phyloP scores from a whole-genome alignment of 495 filamentous ascomycete species.

The Hypoxylon crocopeplum region DNA sequence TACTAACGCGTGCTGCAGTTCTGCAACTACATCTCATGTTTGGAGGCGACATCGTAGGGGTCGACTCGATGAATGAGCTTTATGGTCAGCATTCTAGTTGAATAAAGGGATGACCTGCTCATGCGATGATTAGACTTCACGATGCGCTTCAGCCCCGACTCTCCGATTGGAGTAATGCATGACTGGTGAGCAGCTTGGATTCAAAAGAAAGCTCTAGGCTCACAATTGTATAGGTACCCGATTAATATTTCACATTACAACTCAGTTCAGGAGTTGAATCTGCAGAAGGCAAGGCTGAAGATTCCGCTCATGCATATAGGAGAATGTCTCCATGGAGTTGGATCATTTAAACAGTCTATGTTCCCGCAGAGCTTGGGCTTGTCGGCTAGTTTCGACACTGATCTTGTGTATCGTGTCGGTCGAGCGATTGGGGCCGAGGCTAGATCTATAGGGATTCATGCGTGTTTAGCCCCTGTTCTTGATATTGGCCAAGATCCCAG shows the following conservation, averaged over 20 bases:
- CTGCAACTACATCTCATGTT: conserved; percentile 55
- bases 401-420: conserved; percentile 46
- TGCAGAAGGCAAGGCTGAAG: conserved; percentile 41
- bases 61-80: conserved; percentile 48
- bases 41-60: conserved; percentile 50
- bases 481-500: conserved; percentile 51
- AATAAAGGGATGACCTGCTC: conserved; percentile 1
- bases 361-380: conserved; percentile 49
- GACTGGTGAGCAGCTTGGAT: conserved; percentile 28
- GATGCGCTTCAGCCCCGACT: conserved; percentile 43
- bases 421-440: conserved; percentile 49
- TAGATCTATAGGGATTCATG: conserved; percentile 49
- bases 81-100: conserved; percentile 40
- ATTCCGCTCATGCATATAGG: conserved; percentile 48
- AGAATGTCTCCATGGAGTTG: conserved; percentile 52
- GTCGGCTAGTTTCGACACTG: conserved; percentile 47
- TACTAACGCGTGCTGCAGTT: conserved; percentile 24
- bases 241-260: conserved; percentile 49
- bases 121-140: conserved; percentile 34
- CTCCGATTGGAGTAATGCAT: conserved; percentile 42
- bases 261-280: conserved; percentile 44
- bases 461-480: conserved; percentile 51
- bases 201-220: background rate
- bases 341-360: conserved; percentile 50
- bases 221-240: conserved; percentile 38